Conservation (phyloP, 129 eudicot species). For the Logfia minima region DNA sequence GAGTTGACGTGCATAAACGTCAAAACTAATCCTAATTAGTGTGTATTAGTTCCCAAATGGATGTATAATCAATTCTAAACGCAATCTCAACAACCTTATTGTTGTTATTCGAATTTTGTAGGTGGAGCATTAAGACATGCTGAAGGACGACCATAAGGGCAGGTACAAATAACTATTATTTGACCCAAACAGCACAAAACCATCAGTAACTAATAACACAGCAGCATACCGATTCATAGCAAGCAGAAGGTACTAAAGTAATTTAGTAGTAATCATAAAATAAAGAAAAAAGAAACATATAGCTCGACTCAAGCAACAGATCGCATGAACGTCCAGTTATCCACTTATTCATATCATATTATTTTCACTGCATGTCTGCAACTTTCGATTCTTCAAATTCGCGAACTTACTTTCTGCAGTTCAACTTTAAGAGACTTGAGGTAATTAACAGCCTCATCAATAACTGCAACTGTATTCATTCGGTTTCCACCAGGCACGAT, state of each 20-base stretch:
- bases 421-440: slow-evolving; percentile 73
- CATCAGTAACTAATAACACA: slow-evolving; percentile 10
- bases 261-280: not conserved
- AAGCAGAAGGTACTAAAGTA: slow-evolving; percentile 6
- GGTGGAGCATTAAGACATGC: slow-evolving; percentile 28
- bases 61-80: not conserved
- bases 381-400: slow-evolving; percentile 36
- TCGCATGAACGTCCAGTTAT: not conserved
- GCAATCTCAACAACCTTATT: not conserved
- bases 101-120: slow-evolving; percentile 4
- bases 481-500: slow-evolving; percentile 65
- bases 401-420: slow-evolving; percentile 34
- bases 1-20: too few species aligned
- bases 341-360: not conserved
- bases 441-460: slow-evolving; percentile 78
- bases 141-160: slow-evolving; percentile 44
- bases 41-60: too few species aligned
- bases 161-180: slow-evolving; percentile 26
- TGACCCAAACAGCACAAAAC: not conserved
- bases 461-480: slow-evolving; percentile 61
- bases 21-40: too few species aligned
- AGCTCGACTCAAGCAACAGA: not conserved
- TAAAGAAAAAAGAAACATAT: not conserved
- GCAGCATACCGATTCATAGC: not conserved
- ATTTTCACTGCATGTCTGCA: not conserved